Percentiles rank a stretch among this genome's conserved stretches.
Evolutionary conservation across 306 rosid species (phyloP).

Genomic region (Gynostemma pentaphyllum): DNA sequence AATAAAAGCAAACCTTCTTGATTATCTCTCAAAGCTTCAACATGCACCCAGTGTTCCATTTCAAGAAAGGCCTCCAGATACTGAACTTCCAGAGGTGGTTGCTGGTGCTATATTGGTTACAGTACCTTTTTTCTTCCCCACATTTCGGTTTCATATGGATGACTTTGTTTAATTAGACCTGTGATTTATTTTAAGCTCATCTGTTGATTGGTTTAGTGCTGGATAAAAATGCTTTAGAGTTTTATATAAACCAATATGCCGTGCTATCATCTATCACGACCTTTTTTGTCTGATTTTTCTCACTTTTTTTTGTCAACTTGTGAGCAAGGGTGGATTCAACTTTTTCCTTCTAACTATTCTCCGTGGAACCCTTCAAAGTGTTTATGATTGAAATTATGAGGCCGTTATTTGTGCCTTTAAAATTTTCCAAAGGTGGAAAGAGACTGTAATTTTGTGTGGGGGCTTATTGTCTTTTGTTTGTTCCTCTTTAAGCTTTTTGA

Average conservation of each 20-base stretch:
- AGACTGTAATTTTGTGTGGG: too few species aligned
- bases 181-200: background rate
- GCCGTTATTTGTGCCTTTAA: too few species aligned
- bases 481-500: too few species aligned
- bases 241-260: background rate
- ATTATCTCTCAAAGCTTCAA: slow-evolving; percentile 62
- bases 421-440: too few species aligned
- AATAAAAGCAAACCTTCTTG: slow-evolving; percentile 56
- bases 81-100: slow-evolving; percentile 61
- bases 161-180: background rate
- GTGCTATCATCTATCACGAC: background rate
- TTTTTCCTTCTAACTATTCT: background rate
- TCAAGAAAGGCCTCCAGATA: slow-evolving; percentile 73
- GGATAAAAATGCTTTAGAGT: background rate
- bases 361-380: background rate
- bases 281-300: background rate
- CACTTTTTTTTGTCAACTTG: background rate
- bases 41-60: slow-evolving; percentile 82
- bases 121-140: background rate
- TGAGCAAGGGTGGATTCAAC: background rate
- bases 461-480: too few species aligned
- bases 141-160: background rate
- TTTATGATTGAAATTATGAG: background rate
- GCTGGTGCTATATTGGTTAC: background rate
- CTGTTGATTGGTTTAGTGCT: background rate